A percentile compares a stretch with the other conserved stretches of the same genome.
These are phyloP conservation scores for Lepraria neglecta DNA, from an alignment of 495 filamentous ascomycete species.

Conservation along the genomic window DNA sequence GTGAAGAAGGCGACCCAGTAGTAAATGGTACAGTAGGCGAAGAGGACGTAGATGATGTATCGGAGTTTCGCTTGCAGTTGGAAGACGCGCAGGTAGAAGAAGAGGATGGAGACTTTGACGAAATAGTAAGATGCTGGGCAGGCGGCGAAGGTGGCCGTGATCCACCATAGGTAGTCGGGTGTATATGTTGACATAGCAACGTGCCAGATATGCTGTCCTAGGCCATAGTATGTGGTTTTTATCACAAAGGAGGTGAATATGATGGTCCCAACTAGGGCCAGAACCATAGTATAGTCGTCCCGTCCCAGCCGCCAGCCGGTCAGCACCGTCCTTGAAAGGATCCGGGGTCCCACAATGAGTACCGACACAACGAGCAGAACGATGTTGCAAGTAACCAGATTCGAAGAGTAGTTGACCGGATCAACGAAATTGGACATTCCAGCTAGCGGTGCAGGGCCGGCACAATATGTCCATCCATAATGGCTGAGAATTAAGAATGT, in stretches of 20 bases:
- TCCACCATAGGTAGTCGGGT: constrained; percentile 20
- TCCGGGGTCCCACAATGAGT: constrained; percentile 15
- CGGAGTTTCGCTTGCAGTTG: constrained; percentile 3
- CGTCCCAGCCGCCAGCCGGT: constrained; percentile 21
- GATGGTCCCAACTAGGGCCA: constrained; percentile 19
- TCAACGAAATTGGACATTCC: constrained; percentile 15
- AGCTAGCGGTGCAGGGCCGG: constrained; percentile 12
- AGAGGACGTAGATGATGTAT: constrained; percentile 20
- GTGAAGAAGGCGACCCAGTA: constrained; percentile 18
- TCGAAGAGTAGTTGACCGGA: constrained; percentile 10
- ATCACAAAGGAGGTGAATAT: constrained; percentile 21
- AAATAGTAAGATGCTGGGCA: constrained; percentile 22
- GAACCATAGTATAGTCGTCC: constrained; percentile 22
- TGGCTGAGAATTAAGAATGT: neutral
- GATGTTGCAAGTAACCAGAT: constrained; percentile 19
- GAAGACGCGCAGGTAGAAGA: constrained; percentile 22
- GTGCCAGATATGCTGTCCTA: constrained; percentile 22
- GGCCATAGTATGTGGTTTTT: constrained; percentile 16
- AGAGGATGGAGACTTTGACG: constrained; percentile 22
- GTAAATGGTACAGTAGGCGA: constrained; percentile 20
- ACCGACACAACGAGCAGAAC: constrained; percentile 14
- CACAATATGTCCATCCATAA: constrained; percentile 11
- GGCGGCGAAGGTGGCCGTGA: constrained; percentile 21
- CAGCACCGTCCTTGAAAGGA: constrained; percentile 19
- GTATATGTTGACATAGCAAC: constrained; percentile 10